These are phyloP conservation scores for Apophysomyces elegans DNA, from an alignment of 371 early-diverging fungal species.

Conservation along the genomic window DNA sequence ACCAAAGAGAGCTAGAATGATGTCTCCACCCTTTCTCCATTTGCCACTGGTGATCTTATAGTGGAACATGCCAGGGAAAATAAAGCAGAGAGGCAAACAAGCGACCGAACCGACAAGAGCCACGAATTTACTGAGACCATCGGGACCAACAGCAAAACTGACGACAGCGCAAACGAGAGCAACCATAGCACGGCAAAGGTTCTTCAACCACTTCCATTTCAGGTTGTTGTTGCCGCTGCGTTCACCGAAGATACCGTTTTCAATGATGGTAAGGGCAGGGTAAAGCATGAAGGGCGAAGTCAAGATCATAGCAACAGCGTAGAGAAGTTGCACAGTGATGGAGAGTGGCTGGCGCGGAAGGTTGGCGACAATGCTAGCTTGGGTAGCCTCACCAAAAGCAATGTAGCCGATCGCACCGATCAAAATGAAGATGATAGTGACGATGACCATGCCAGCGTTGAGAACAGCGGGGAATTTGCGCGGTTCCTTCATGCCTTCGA, in stretches of 20 bases:
- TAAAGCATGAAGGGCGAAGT: constrained; percentile 80
- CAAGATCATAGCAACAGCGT: constrained; percentile 78
- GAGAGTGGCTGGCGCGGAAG: constrained; percentile 58
- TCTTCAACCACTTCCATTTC: constrained; percentile 72
- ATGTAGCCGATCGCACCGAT: constrained; percentile 77
- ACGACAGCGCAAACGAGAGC: constrained; percentile 60
- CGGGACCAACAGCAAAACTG: constrained; percentile 65
- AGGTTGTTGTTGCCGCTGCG: constrained; percentile 35
- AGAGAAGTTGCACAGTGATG: constrained; percentile 67
- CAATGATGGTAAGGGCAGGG: constrained; percentile 75
- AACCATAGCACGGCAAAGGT: constrained; percentile 57
- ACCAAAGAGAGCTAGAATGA: constrained; percentile 59
- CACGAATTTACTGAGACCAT: constrained; percentile 75
- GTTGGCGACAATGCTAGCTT: constrained; percentile 74
- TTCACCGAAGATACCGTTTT: constrained; percentile 52
- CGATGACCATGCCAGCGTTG: constrained; percentile 59
- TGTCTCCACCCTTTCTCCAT: constrained; percentile 42
- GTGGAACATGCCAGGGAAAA: constrained; percentile 72
- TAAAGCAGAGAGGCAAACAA: constrained; percentile 50
- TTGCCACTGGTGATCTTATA: constrained; percentile 49
- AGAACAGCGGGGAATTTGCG: constrained; percentile 67
- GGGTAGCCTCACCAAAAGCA: constrained; percentile 71
- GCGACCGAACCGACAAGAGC: constrained; percentile 56
- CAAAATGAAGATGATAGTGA: constrained; percentile 64
- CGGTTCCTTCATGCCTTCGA: constrained; percentile 66